Evolutionary conservation across 2,329 filamentous ascomycete species (phyloP).

Genomic region (Monosporascus sp.): DNA sequence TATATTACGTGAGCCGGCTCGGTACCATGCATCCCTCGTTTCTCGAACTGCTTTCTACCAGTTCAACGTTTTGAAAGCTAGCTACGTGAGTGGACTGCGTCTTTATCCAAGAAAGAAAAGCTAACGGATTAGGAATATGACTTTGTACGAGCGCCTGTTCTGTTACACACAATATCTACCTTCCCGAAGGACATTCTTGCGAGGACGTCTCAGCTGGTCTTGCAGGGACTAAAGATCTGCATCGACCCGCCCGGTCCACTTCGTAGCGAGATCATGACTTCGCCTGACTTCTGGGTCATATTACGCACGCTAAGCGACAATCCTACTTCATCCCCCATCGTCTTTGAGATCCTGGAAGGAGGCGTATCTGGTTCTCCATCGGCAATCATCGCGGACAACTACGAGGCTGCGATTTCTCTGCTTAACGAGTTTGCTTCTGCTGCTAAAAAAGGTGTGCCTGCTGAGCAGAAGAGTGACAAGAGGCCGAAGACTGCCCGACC

Average conservation of each 20-base stretch:
- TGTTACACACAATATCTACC: conserved; percentile 85
- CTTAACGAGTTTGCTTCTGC: conserved; percentile 87
- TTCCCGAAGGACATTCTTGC: conserved; percentile 74
- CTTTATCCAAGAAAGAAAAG: neutral
- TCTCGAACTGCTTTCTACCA: conserved; percentile 84
- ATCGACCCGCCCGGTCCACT: conserved; percentile 72
- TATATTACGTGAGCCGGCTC: conserved; percentile 71
- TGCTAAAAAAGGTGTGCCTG: conserved; percentile 64
- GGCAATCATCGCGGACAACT: conserved; percentile 91
- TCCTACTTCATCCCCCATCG: conserved; percentile 64
- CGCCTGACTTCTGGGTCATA: conserved; percentile 95
- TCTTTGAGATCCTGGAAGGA: conserved; percentile 82
- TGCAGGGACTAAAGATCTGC: conserved; percentile 75
- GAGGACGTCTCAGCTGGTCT: conserved; percentile 67
- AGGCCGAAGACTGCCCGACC: conserved; percentile 32
- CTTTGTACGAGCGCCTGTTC: conserved; percentile 84
- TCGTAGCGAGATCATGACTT: conserved; percentile 89
- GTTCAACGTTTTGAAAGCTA: conserved; percentile 71
- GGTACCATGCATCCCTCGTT: conserved; percentile 76
- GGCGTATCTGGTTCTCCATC: conserved; percentile 69
- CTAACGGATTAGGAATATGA: conserved; percentile 64
- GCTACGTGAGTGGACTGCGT: conserved; percentile 62
- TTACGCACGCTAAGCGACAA: conserved; percentile 68
- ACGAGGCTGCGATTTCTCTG: conserved; percentile 77
- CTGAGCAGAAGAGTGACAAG: conserved; percentile 63